Evolutionary conservation across 2,329 filamentous ascomycete species (phyloP), one percentile per base, ranked within the genome.

Genomic region (Trichothecium sympodiale): DNA sequence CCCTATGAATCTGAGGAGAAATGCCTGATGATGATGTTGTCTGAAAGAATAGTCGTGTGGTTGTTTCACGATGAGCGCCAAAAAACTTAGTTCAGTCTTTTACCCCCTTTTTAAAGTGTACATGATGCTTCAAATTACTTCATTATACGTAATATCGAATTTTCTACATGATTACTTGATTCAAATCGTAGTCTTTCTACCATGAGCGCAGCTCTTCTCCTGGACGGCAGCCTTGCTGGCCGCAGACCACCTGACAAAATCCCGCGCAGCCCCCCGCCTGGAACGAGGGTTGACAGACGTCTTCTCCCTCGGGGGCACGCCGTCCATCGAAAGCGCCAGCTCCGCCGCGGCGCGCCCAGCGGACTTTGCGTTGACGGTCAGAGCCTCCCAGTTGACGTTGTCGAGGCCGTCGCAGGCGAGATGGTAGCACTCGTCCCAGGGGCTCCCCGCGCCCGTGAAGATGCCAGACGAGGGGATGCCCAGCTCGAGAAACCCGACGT

Each of bases 291-390:
- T 45, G 3, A 40, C 33, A 8, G 38, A 45, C 8, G 48, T 47
- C 33, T 35, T 48, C 27, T 43, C 43, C 26, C 52, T 46, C 9
- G 39, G 39, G 3, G 52, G 52, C 4, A 55, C 41, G 17, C 38
- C 47, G 2, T 44, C 40, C 16, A 51, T 39, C 30, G 43, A 43
- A 30, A 44, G 40, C 20, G 52, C 51, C n/a, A 57, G 46, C 31
- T 44, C 28, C 14, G 66, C 68, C 28, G 65, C 57, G 4, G 59
- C 59, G 41, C 62, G 53, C 1, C 66, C 71, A 36, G 73, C 71
- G 5, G 54, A 51, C 41, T 49, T 51, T 25, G 51, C 35, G 41
- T 54, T 58, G 37, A 47, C 41, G 3, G 50, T 54, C 16, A 53
- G 29, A n/a, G 53, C 54, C 4, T 53, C 53, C 43, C 49, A 50